Percentiles rank a stretch among this genome's conserved stretches.
Evolutionary conservation across 78 protist species (phyloP).

Genomic region (Pigoraptor vietnamica): DNA sequence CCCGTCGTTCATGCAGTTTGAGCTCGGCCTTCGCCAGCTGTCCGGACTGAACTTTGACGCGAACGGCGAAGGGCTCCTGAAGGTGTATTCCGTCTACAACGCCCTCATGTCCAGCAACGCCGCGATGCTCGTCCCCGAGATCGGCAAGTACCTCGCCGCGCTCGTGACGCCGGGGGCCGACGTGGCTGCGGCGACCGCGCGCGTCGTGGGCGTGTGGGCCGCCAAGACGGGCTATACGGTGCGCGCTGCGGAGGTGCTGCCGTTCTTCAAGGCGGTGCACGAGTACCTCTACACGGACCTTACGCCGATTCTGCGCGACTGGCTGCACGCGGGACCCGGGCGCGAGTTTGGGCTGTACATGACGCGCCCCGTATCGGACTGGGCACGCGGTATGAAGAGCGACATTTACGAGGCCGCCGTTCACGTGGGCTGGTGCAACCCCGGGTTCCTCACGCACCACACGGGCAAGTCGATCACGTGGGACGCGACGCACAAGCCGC

Average conservation of each 20-base stretch:
- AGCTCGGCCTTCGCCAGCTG: background rate
- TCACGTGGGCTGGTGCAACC: background rate
- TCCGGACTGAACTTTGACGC: background rate
- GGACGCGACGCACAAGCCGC: background rate
- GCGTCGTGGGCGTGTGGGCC: background rate
- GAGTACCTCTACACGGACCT: background rate
- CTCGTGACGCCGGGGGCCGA: background rate
- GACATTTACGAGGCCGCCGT: background rate
- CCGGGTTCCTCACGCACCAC: background rate
- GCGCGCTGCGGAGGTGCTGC: background rate
- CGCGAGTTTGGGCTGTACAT: background rate
- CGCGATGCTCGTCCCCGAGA: background rate
- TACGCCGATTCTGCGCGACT: background rate
- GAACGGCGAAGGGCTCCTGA: background rate
- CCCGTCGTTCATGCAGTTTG: background rate
- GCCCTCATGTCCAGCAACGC: background rate
- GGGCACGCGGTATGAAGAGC: background rate
- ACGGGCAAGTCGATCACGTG: background rate
- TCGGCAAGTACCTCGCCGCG: background rate
- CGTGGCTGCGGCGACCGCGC: background rate
- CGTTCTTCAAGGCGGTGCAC: background rate
- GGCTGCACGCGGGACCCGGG: background rate
- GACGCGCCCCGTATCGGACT: background rate
- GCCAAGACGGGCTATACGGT: background rate
- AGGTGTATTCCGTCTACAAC: background rate